A percentile compares a stretch with the other conserved stretches of the same genome.
Evolutionary conservation across 805 yeast species (phyloP).

Genomic region (Candida multigemmis): DNA sequence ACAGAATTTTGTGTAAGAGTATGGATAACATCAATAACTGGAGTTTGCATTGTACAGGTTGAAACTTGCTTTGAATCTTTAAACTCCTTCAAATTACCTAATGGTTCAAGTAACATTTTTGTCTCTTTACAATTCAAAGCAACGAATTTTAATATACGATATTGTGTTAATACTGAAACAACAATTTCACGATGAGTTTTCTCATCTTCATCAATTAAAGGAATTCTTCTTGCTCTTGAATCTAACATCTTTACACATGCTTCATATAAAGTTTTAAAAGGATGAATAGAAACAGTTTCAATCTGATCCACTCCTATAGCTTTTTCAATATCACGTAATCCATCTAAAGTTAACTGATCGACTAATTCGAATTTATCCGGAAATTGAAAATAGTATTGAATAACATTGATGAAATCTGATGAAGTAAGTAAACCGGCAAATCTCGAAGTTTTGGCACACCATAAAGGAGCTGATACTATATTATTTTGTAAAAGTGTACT

Average conservation of each 20-base stretch:
- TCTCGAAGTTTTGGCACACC: conserved; percentile 82
- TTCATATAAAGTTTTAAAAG: conserved; percentile 79
- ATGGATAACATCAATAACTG: conserved; percentile 89
- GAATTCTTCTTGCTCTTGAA: conserved; percentile 85
- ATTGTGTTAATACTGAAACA: conserved; percentile 91
- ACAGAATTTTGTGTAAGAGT: conserved; percentile 71
- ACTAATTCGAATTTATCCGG: conserved; percentile 86
- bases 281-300: conserved; percentile 84
- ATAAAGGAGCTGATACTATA: conserved; percentile 92
- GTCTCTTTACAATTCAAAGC: conserved; percentile 95
- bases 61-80: conserved; percentile 45
- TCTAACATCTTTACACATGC: conserved; percentile 90
- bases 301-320: conserved; percentile 80
- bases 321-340: conserved; percentile 76
- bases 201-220: conserved; percentile 89
- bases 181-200: conserved; percentile 89
- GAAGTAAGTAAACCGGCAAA: conserved; percentile 94
- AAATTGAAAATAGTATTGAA: conserved; percentile 83
- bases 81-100: conserved; percentile 61
- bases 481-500: conserved; percentile 86
- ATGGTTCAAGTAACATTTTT: conserved; percentile 67
- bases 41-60: conserved; percentile 82
- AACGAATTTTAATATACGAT: conserved; percentile 89
- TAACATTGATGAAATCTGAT: conserved; percentile 88
- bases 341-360: conserved; percentile 77